Conservation (phyloP, 441 rosid species). For the Gossypium aridum region DNA sequence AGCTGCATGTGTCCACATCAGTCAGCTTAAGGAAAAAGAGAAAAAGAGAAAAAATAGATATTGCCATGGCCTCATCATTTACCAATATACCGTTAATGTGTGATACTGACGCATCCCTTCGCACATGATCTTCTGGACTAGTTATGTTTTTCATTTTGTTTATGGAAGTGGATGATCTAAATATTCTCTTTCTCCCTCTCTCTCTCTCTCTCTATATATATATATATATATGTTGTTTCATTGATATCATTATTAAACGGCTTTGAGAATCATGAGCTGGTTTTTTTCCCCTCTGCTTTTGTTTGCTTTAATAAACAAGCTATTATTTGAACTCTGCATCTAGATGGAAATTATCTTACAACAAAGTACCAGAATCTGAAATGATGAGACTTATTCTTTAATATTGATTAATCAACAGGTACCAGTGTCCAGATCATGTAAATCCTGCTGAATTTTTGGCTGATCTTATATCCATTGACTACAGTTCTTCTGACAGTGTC, state of each 20-base stretch:
- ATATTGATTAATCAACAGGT: slow-evolving; percentile 39
- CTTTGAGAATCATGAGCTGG: background rate
- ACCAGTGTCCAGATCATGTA: slow-evolving; percentile 70
- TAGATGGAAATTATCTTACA: background rate
- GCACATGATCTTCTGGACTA: background rate
- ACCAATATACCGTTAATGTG: background rate
- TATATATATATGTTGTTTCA: background rate
- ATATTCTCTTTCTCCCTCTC: background rate
- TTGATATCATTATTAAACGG: background rate
- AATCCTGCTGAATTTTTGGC: slow-evolving; percentile 99
- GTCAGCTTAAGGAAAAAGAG: background rate
- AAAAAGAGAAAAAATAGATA: background rate
- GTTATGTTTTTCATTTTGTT: background rate
- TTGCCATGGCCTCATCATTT: background rate
- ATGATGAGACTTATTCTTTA: slow-evolving; percentile 8
- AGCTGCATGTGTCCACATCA: background rate
- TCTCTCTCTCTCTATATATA: background rate
- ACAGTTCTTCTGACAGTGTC: slow-evolving; percentile 77
- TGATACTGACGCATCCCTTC: background rate
- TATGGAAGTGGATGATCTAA: background rate
- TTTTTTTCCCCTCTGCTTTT: background rate
- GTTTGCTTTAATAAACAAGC: background rate
- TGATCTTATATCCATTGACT: slow-evolving; percentile 91
- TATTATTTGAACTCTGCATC: background rate
- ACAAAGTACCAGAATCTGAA: slow-evolving; percentile 8